Percentiles rank a stretch among this genome's conserved stretches.
phyloP scores from a whole-genome alignment of 108 stramenopile genomes.

The Cyclostephanos tholiformis region DNA sequence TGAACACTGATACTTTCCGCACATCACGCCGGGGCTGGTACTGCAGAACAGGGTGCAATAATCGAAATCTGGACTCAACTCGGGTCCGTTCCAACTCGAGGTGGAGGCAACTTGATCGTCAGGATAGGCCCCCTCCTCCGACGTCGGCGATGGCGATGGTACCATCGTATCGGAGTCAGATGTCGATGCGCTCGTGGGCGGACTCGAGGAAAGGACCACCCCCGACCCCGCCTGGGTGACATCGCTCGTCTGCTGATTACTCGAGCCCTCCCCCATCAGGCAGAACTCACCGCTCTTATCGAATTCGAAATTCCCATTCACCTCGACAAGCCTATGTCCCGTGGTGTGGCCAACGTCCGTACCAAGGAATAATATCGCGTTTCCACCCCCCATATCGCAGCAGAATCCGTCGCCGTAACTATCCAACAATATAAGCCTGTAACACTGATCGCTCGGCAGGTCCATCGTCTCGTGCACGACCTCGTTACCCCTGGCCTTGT shows the following conservation, averaged over 20 bases:
- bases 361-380: conserved; percentile 25
- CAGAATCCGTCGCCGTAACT: conserved; percentile 47
- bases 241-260: not conserved
- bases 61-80: conserved; percentile 23
- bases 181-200: not conserved
- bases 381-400: conserved; percentile 45
- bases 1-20: conserved; percentile 4
- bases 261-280: not conserved
- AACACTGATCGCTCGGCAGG: conserved; percentile 34
- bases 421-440: conserved; percentile 37
- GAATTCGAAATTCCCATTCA: conserved; percentile 37
- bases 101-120: not conserved
- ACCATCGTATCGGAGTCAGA: not conserved
- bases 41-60: conserved; percentile 43
- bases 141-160: not conserved
- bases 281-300: conserved; percentile 32
- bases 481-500: conserved; percentile 28
- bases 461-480: conserved; percentile 33
- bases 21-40: not conserved
- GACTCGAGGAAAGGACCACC: not conserved
- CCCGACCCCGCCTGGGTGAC: not conserved
- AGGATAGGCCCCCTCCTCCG: not conserved
- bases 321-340: conserved; percentile 34
- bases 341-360: conserved; percentile 35
- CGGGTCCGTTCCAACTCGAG: conserved; percentile 42